Evolutionary conservation across 176 grass and related monocot genomes (phyloP).

Genomic region (Triticum turgidum): DNA sequence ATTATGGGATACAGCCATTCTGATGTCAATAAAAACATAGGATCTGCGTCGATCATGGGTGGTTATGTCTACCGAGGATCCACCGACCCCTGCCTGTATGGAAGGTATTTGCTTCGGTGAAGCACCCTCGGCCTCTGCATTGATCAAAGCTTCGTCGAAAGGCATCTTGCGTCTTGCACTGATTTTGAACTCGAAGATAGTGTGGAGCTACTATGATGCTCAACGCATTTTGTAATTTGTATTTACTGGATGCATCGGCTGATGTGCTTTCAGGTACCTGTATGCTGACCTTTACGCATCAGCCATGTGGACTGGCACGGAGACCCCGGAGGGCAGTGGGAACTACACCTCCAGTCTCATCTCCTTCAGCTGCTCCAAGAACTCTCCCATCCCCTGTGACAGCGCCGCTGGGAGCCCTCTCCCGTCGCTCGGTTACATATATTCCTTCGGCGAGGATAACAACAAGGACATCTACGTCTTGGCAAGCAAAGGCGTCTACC

Average conservation of each 20-base stretch:
- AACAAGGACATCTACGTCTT: conserved; percentile 71
- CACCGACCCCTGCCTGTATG: conserved; percentile 69
- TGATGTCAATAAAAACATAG: conserved; percentile 42
- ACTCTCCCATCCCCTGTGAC: conserved; percentile 42
- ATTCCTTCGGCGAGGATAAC: conserved; percentile 85
- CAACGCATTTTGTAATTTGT: neutral
- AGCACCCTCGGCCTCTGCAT: neutral
- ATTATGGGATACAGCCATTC: conserved; percentile 61
- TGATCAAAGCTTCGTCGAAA: neutral
- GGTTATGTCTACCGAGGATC: conserved; percentile 69
- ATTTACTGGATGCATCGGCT: neutral
- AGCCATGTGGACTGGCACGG: conserved; percentile 61
- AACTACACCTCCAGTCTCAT: conserved; percentile 62
- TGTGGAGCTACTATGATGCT: no score
- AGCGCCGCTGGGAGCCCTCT: conserved; percentile 54
- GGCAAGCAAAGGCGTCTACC: conserved; percentile 68
- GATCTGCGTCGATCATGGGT: conserved; percentile 68
- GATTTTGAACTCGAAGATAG: no score
- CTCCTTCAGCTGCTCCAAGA: conserved; percentile 63
- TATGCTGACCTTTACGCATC: conserved; percentile 67
- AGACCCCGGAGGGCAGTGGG: conserved; percentile 57
- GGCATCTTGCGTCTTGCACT: neutral
- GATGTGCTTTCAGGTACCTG: conserved; percentile 58
- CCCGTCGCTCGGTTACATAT: conserved; percentile 61
- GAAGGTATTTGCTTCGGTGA: conserved; percentile 43